Evolutionary conservation across 2,329 filamentous ascomycete species (phyloP).

Genomic region (Cladophialophora immunda): DNA sequence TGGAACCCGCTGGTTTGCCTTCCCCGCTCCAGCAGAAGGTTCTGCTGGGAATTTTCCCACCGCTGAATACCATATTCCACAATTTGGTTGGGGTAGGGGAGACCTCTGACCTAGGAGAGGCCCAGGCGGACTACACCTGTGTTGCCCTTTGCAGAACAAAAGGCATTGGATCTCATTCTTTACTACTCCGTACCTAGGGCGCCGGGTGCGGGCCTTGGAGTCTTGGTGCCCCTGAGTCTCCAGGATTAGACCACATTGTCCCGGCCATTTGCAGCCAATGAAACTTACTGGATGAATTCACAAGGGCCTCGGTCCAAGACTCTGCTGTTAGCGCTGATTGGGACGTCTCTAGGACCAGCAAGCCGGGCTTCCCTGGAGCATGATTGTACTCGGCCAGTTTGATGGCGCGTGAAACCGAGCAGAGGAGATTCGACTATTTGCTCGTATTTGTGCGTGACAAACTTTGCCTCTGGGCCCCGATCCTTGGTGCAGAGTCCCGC

Average conservation of each 20-base stretch:
- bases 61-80: neutral
- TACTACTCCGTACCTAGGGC: neutral
- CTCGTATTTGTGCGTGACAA: neutral
- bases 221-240: constrained; percentile 6
- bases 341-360: neutral
- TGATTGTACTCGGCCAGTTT: neutral
- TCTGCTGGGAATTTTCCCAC: neutral
- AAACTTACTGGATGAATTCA: neutral
- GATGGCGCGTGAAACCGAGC: neutral
- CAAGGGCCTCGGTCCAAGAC: neutral
- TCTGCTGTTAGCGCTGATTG: constrained; percentile 5
- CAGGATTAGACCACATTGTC: neutral
- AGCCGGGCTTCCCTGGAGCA: neutral
- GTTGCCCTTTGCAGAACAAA: neutral
- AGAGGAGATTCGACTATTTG: neutral
- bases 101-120: neutral
- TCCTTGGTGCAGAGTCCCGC: neutral
- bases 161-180: neutral
- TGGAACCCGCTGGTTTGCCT: constrained; percentile 5
- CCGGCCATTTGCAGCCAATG: neutral
- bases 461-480: neutral
- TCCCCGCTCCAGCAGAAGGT: constrained; percentile 9
- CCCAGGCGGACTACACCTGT: neutral
- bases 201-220: neutral
- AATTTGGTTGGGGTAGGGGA: neutral